Evolutionary conservation across 805 yeast species (phyloP).

Genomic region (Yamadazyma philogaea): DNA sequence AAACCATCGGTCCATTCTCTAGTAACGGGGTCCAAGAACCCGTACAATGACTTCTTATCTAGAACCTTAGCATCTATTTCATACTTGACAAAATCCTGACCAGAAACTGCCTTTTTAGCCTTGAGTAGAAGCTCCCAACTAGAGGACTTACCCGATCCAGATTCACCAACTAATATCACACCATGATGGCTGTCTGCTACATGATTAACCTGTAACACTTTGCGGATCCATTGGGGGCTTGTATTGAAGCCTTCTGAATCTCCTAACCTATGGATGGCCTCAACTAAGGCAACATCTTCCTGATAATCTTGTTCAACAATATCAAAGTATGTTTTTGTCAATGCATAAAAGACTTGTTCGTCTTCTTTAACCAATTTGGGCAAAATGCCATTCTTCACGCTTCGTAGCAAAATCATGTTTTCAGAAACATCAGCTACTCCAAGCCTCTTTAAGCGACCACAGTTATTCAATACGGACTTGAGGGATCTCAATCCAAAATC

Average conservation of each 20-base stretch:
- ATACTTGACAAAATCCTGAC: slow-evolving; percentile 36
- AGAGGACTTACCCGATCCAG: slow-evolving; percentile 74
- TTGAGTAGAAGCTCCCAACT: slow-evolving; percentile 48
- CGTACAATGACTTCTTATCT: slow-evolving; percentile 64
- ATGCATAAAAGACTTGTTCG: slow-evolving; percentile 32
- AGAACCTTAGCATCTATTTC: slow-evolving; percentile 75
- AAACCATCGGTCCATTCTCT: slow-evolving; percentile 93
- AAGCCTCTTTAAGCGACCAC: slow-evolving; percentile 47
- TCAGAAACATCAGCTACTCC: slow-evolving; percentile 19
- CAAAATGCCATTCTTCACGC: slow-evolving; percentile 58
- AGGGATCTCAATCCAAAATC: slow-evolving; percentile 88
- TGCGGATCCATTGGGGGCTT: slow-evolving; percentile 11
- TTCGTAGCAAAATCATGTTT: slow-evolving; percentile 37
- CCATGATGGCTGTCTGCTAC: slow-evolving; percentile 70
- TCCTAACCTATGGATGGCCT: neutral
- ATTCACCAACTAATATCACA: slow-evolving; percentile 69
- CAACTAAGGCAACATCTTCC: slow-evolving; percentile 24
- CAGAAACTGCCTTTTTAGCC: slow-evolving; percentile 37
- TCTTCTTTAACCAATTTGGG: slow-evolving; percentile 68
- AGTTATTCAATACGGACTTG: slow-evolving; percentile 59
- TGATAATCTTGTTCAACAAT: slow-evolving; percentile 12
- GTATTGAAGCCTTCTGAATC: neutral
- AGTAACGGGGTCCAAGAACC: slow-evolving; percentile 68
- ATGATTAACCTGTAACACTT: slow-evolving; percentile 51
- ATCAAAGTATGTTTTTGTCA: slow-evolving; percentile 26